phyloP scores from a whole-genome alignment of 371 early-diverging fungal genomes.

The Chytridiales sp. region DNA sequence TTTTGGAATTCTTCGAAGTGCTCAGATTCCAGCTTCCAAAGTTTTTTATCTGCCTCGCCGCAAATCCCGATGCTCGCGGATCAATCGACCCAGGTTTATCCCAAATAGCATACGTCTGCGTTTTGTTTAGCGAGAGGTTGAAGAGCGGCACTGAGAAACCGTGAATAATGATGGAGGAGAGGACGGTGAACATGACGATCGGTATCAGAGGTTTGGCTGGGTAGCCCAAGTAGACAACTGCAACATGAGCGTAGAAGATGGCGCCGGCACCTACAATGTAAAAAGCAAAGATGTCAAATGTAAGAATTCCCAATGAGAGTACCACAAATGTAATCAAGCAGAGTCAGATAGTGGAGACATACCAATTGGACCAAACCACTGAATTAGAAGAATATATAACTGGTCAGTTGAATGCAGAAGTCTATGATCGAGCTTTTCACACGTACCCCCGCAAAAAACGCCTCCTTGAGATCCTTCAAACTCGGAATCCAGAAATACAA shows the following conservation, averaged over 20 bases:
- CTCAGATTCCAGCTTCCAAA: too few relatives aligned
- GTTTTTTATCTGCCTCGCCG: too few relatives aligned
- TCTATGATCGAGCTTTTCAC: too few relatives aligned
- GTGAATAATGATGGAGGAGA: constrained; percentile 75
- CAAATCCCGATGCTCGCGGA: too few relatives aligned
- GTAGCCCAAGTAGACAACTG: constrained; percentile 30
- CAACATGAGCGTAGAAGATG: constrained; percentile 69
- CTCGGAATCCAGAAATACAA: constrained; percentile 49
- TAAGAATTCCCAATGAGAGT: too few relatives aligned
- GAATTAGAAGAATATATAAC: background rate
- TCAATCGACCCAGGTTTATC: too few relatives aligned
- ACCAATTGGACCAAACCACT: constrained; percentile 40
- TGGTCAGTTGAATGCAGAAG: background rate
- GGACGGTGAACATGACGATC: constrained; percentile 70
- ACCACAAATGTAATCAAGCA: too few relatives aligned
- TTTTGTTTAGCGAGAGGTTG: constrained; percentile 15
- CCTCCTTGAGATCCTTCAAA: constrained; percentile 18
- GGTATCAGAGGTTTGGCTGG: constrained; percentile 53
- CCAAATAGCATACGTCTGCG: constrained; percentile 2
- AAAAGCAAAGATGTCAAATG: too few relatives aligned
- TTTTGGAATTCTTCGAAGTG: too few relatives aligned
- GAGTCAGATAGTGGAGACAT: too few relatives aligned
- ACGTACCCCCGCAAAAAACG: constrained; percentile 30
- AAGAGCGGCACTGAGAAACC: constrained; percentile 77
- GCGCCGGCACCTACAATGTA: constrained; percentile 63